Base-by-base conservation (phyloP, 2,329 filamentous ascomycete genomes). In the Metarhizium rileyi region DNA sequence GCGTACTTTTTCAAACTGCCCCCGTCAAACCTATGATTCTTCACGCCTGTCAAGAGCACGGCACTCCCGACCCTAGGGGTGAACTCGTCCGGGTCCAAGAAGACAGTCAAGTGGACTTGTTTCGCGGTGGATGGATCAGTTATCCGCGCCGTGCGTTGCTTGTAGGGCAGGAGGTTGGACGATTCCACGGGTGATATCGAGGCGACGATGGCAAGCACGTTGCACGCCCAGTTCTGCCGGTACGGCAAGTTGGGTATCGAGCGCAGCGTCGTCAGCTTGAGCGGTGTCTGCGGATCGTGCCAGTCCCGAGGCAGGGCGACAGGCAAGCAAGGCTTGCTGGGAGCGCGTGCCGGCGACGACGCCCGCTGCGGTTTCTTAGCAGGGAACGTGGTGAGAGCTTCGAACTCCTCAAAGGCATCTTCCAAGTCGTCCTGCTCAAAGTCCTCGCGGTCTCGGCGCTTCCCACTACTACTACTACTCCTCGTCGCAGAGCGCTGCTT, bases 181-280 rank as follows among this genome's bases (percentile, higher is more conserved):
- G 75, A 66, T 51, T 78, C 72, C 16, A 78, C 61, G 1, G 63
- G 66, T 0, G 72, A 74, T 3, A 80, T 61, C 1, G 70, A 69
- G 0, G 66, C 62, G 3, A 80, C 52, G n/a, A 80, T 66, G 49
- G 69, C 75, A 3, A 81, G 69, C 6, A 78, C 64, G 53, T 80
- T 80, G 59, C 75, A 70, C 43, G 72, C 73, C 76, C 76, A 81
- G 57, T 80, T 80, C 51, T 79, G 75, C 48, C 72, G 72, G 61
- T 76, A 80, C 2, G 76, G 76, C 1, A 80, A 68, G 52, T 71
- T 64, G 0, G 76, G 73, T 45, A 80, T 73, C 6, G 70, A 65
- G 44, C 67, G 67, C 12, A 80, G 65, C 3, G 67, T 66, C 0
- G 76, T 79, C 26, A 80, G 71, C 54, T 75, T 78, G 16, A 78